Evolutionary conservation across 1,284 basidiomycete genomes (phyloP).

Genomic region (Porodaedalea pini): DNA sequence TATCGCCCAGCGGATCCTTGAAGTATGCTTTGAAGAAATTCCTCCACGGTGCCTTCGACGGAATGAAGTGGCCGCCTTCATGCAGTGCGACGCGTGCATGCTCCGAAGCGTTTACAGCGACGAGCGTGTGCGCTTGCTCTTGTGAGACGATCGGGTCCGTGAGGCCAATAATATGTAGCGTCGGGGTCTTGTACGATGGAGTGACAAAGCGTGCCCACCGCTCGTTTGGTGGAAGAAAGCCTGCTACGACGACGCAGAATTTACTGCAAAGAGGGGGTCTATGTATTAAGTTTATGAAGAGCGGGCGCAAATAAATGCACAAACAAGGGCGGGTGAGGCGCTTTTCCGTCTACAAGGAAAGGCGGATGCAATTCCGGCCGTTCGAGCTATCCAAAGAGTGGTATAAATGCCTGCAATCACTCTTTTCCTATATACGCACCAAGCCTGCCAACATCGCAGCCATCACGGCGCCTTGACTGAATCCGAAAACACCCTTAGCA

Average conservation of each 20-base stretch:
- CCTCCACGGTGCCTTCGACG: constrained; percentile 70
- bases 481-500: constrained; percentile 77
- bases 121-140: constrained; percentile 61
- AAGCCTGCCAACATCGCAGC: constrained; percentile 71
- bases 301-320: constrained; percentile 28
- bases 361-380: constrained; percentile 54
- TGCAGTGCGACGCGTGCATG: constrained; percentile 65
- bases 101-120: constrained; percentile 46
- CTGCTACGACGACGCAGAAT: constrained; percentile 68
- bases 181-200: constrained; percentile 62
- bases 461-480: constrained; percentile 82
- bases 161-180: constrained; percentile 76
- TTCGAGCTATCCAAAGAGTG: constrained; percentile 38
- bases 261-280: too few species aligned
- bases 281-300: constrained; percentile 8
- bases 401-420: constrained; percentile 3
- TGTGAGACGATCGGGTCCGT: constrained; percentile 78
- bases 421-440: constrained; percentile 39
- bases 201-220: constrained; percentile 53
- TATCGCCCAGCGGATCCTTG: constrained; percentile 33
- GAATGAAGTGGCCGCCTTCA: constrained; percentile 81
- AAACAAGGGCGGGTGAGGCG: constrained; percentile 69
- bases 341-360: constrained; percentile 62
- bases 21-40: constrained; percentile 61
- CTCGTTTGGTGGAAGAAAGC: constrained; percentile 55